These are phyloP conservation scores for Tuber aestivum DNA, from an alignment of 495 filamentous ascomycete species.

Conservation along the genomic window DNA sequence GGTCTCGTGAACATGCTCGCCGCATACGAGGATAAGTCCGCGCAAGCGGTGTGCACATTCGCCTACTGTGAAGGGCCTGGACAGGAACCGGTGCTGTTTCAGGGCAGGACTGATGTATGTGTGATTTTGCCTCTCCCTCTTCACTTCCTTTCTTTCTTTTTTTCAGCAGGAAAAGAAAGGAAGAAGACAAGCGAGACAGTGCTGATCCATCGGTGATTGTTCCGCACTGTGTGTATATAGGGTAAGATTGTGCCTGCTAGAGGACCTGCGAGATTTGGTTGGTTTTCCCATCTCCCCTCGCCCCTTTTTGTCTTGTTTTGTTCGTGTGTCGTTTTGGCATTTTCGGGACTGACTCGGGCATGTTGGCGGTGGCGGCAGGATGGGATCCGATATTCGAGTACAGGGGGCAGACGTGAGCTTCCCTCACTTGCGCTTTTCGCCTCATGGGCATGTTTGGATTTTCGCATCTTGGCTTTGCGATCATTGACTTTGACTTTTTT, in stretches of 20 bases:
- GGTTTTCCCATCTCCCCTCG: not conserved
- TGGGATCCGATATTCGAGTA: conserved; percentile 98
- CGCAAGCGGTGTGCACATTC: conserved; percentile 93
- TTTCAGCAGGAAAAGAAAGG: not conserved
- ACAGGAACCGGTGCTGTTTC: conserved; percentile 78
- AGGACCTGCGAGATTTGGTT: conserved; percentile 76
- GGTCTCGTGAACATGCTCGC: conserved; percentile 88
- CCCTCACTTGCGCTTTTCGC: not conserved
- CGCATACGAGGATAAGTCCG: conserved; percentile 80
- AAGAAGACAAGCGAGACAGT: not conserved
- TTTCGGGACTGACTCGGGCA: not conserved
- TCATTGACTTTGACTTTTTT: conserved; percentile 3
- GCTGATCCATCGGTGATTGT: conserved; percentile 42
- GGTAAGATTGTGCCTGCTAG: conserved; percentile 67
- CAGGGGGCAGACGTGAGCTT: conserved; percentile 72
- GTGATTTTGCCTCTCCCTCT: not conserved
- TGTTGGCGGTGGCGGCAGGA: conserved; percentile 47
- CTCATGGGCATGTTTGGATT: not conserved
- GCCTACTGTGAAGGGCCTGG: conserved; percentile 82
- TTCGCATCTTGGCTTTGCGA: conserved; percentile 9
- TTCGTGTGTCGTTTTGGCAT: conserved; percentile 38
- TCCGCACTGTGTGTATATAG: conserved; percentile 45
- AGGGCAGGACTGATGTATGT: conserved; percentile 64
- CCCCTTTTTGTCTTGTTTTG: not conserved
- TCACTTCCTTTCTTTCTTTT: not conserved